Evolutionary conservation across 495 filamentous ascomycete genomes (phyloP), one percentile per base, ranked within the genome.

Genomic region (Penicillium antarcticum): DNA sequence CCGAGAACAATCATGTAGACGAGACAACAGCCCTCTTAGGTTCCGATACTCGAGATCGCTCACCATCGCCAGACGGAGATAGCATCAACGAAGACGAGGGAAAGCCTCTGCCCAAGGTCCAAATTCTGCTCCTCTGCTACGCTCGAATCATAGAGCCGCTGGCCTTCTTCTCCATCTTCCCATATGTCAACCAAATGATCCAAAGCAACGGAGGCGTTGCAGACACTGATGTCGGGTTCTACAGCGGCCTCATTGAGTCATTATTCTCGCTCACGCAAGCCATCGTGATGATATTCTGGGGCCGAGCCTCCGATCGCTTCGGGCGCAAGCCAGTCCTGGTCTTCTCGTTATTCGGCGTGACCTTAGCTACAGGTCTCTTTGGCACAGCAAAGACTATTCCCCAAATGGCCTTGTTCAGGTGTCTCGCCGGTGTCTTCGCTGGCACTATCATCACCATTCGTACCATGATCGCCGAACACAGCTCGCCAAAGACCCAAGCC

Each of bases 121-220:
- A 89, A 59, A 78, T 90, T 35, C 55, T 83, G 35, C 63, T 86
- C 3, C 78, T 90, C 17, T 88, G 86, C 67, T 86, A 78, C 60
- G 80, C 82, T 1, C 76, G 85, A 9, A 62, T 83, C n/a, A 65
- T 87, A n/a, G 87, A 90, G 65, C 86, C 87, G 4, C 71, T 88
- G 29, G 83, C 85, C 13, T 90, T 85, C 69, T 90, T 89, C 69
- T 78, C 74, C 56, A 88, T 89, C 61, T 84, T 90, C 61, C 87
- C 87, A 0, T 90, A 85, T 67, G 79, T 90, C 62, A 86, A 81
- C 59, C 67, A 83, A 53, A 90, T 90, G 87, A 78, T 85, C 4
- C 70, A 78, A 57, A 69, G 80, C 26, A 80, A 79, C 53, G 86
- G 84, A 4, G 53, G 72, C 26, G 57, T 89, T 8, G 39, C 64